phyloP scores from a whole-genome alignment of 1,139 yeast species.

The Pichia sp. region DNA sequence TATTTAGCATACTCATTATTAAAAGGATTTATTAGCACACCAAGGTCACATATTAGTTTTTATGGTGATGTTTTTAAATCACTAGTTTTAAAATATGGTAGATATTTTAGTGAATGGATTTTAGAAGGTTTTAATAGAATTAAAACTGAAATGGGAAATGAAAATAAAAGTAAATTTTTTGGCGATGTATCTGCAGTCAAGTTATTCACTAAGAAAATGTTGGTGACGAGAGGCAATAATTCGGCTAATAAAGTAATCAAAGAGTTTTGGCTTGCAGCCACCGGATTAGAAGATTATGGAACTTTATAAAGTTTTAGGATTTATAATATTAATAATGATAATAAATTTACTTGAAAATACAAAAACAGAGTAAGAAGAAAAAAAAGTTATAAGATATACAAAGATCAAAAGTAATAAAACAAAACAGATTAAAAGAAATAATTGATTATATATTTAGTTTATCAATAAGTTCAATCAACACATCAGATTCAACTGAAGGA shows the following conservation, averaged over 20 bases:
- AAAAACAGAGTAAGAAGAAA: constrained; percentile 2
- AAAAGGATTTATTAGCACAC: constrained; percentile 35
- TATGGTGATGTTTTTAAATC: constrained; percentile 50
- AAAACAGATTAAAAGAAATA: not conserved
- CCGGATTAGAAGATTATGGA: constrained; percentile 43
- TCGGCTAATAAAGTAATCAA: constrained; percentile 51
- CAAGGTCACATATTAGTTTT: constrained; percentile 57
- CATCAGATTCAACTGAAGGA: constrained; percentile 56
- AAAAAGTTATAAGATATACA: not conserved
- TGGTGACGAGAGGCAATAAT: constrained; percentile 60
- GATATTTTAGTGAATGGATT: constrained; percentile 45
- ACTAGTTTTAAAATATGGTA: constrained; percentile 47
- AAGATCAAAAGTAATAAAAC: not conserved
- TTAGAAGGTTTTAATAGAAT: constrained; percentile 29
- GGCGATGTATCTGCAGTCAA: constrained; percentile 19
- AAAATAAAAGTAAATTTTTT: not conserved
- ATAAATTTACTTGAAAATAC: not conserved
- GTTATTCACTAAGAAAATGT: constrained; percentile 46
- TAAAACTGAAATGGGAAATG: constrained; percentile 24
- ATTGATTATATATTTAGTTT: constrained; percentile 30
- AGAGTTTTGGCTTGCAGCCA: constrained; percentile 57
- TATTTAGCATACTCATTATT: constrained; percentile 31
- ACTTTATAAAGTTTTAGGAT: constrained; percentile 10
- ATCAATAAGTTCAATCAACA: constrained; percentile 46
- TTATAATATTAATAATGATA: not conserved